Evolutionary conservation across 495 filamentous ascomycete genomes (phyloP).

Genomic region (Hyaloscypha hepaticicola): DNA sequence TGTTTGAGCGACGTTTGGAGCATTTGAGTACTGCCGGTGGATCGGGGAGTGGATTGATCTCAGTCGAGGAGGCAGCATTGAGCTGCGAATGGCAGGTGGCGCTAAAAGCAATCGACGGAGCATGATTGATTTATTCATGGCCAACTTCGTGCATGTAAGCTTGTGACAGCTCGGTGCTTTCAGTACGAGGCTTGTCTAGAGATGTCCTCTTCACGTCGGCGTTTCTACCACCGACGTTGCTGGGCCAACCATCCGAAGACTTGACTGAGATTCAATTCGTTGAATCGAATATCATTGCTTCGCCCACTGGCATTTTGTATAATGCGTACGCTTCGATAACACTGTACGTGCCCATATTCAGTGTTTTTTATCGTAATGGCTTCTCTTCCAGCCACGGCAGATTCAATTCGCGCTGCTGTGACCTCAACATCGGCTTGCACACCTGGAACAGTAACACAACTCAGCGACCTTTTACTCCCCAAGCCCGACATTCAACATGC

Average conservation of each 20-base stretch:
- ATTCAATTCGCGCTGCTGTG: conserved; percentile 52
- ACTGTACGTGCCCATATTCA: conserved; percentile 4
- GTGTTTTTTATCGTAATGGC: conserved; percentile 41
- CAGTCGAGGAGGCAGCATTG: conserved; percentile 8
- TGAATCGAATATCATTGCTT: conserved; percentile 10
- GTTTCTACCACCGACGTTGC: conserved; percentile 16
- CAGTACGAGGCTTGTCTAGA: background rate
- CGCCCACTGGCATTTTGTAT: conserved; percentile 24
- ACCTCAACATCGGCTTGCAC: conserved; percentile 53
- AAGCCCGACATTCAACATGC: conserved; percentile 3
- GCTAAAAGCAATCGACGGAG: conserved; percentile 26
- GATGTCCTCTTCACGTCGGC: background rate
- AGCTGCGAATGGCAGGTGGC: conserved; percentile 23
- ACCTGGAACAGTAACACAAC: conserved; percentile 43
- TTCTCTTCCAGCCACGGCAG: conserved; percentile 41
- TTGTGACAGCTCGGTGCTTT: background rate
- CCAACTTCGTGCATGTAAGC: background rate
- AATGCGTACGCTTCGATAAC: conserved; percentile 31
- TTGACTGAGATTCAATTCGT: background rate
- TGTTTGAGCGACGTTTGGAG: conserved; percentile 60
- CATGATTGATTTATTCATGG: conserved; percentile 21
- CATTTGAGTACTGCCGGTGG: conserved; percentile 22
- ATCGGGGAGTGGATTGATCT: conserved; percentile 1
- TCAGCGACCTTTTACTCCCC: conserved; percentile 50
- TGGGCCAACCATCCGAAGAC: conserved; percentile 2